These are phyloP conservation scores for Sabuloglossum arenarium DNA, from an alignment of 495 filamentous ascomycete genomes.

Conservation along the genomic window DNA sequence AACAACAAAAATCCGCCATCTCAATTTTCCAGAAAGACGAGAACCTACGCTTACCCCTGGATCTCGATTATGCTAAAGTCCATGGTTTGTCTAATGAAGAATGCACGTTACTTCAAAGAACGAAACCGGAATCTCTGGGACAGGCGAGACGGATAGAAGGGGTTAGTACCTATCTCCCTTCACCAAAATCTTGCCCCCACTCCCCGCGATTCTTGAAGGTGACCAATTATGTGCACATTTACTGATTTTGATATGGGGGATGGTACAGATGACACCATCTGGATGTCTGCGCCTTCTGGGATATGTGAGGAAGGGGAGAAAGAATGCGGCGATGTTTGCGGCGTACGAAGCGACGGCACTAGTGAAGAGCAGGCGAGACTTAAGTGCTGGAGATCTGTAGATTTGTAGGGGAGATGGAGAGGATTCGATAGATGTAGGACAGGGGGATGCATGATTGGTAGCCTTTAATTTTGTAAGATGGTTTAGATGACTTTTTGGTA, in stretches of 20 bases:
- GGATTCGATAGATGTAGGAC: not conserved
- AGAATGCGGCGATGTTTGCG: not conserved
- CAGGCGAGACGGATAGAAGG: constrained; percentile 83
- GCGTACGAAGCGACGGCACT: not conserved
- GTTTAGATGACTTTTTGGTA: too few relatives aligned
- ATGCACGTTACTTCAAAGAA: constrained; percentile 39
- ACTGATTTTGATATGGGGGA: not conserved
- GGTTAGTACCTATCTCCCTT: constrained; percentile 13
- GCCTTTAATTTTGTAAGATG: too few relatives aligned
- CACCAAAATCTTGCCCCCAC: not conserved
- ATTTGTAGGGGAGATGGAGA: not conserved
- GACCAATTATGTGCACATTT: too few relatives aligned
- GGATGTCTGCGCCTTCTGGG: not conserved
- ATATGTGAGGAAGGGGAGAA: not conserved
- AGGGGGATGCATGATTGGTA: too few relatives aligned
- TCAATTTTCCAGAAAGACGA: constrained; percentile 56
- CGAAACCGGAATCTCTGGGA: constrained; percentile 62
- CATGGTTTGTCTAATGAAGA: constrained; percentile 63
- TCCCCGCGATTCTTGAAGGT: too few relatives aligned
- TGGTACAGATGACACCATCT: not conserved
- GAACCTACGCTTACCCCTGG: constrained; percentile 42
- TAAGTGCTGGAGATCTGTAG: not conserved
- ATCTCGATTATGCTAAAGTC: constrained; percentile 57
- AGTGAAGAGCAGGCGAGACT: not conserved
- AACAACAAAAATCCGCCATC: constrained; percentile 41